Evolutionary conservation across 1,139 yeast species (phyloP), one percentile per base, ranked within the genome.

Genomic region (Debaryomycetaceae sp.): DNA sequence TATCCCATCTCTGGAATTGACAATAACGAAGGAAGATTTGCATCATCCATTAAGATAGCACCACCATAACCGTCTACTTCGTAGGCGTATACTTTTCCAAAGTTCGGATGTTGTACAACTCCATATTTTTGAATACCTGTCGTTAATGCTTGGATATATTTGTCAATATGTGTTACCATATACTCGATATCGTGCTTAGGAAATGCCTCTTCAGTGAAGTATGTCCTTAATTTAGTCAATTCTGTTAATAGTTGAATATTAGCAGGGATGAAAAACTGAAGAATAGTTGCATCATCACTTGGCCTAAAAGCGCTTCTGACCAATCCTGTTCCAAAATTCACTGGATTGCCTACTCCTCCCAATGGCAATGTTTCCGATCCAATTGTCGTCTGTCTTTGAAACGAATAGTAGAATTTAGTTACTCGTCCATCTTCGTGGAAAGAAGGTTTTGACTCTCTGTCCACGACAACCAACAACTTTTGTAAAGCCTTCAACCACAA

Each of bases 1-100:
- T 77, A 86, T 0, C 95, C 96, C 61, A 87, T 63, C 49, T 86
- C 92, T 0, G 96, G 96, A 24, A 89, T 69, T 0, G 96, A 77
- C 32, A 88, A 66, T 32, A 88, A 69, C 0, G 95, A 87, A 1
- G 96, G 96, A 26, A 89, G 72, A 51, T 88, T 88, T 17, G 96
- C 96, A 61, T 88, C 96, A 59, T 88, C 96, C 95, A 89, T 87
- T 44, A 82, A 70, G 11, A 79, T 65, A 0, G 74, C 51, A 24
- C 95, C 75, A 1, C 95, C 96, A 56, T 76, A 89, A 0, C 96
- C 96, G 58, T 88, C 96, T 7, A 88, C 83, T 57, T 88, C 96
- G 52, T 83, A 88, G 0, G 96, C 96, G 52, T 79, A 87, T 1
- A 88, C 95, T 44, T 74, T 70, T 1, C 96, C 96, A 60, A 70